A percentile compares a stretch with the other conserved stretches of the same genome.
Evolutionary conservation across 345 rosid species (phyloP).

Genomic region (Sisymbrium irio): DNA sequence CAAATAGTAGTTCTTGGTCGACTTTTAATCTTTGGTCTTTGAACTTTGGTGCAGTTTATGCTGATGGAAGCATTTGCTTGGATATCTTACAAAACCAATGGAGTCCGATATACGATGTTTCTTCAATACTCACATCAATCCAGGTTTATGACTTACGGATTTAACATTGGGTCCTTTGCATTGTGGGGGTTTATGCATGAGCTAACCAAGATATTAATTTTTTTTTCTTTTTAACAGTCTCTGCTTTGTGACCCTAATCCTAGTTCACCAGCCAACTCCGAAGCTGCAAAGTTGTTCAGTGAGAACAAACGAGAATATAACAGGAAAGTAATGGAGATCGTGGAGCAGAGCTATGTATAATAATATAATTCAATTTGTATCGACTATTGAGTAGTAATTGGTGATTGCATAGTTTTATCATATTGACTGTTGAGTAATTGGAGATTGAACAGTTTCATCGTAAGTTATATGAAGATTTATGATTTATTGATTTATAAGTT

Average conservation of each 20-base stretch:
- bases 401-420: background rate
- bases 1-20: background rate
- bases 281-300: conserved; percentile 69
- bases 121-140: conserved; percentile 74
- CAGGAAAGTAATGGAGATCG: conserved; percentile 57
- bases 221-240: conserved; percentile 36
- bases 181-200: background rate
- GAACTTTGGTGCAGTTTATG: conserved; percentile 50
- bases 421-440: background rate
- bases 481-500: background rate
- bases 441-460: background rate
- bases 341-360: conserved; percentile 53
- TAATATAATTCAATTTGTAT: background rate
- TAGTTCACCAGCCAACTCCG: conserved; percentile 65
- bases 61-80: conserved; percentile 81
- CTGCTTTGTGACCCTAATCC: conserved; percentile 79
- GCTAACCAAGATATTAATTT: conserved; percentile 1
- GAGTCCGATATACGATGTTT: conserved; percentile 78
- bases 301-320: conserved; percentile 62
- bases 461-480: too few relatives aligned
- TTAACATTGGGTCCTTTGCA: background rate
- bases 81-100: conserved; percentile 77
- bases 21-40: background rate
- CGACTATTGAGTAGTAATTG: background rate
- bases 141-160: conserved; percentile 43